These are phyloP conservation scores for Mycena chlorophos DNA, from an alignment of 768 basidiomycete species.

Conservation along the genomic window DNA sequence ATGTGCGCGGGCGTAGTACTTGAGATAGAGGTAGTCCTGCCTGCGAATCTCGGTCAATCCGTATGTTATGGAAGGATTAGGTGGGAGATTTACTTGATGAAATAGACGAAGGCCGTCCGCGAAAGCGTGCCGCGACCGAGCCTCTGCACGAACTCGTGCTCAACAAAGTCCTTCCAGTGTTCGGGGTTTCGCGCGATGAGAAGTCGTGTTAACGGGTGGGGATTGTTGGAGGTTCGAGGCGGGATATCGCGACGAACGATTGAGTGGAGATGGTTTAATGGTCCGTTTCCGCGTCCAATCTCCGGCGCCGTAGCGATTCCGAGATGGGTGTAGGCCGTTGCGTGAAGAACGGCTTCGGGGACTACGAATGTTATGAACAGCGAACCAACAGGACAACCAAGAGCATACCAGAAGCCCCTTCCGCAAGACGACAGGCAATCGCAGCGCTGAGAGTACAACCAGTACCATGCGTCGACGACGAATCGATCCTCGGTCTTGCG, in stretches of 20 bases:
- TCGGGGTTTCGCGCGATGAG: conserved; percentile 58
- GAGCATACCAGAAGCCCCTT: conserved; percentile 44
- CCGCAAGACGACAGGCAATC: conserved; percentile 65
- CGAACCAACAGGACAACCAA: background rate
- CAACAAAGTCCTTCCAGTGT: conserved; percentile 72
- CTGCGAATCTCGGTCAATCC: conserved; percentile 34
- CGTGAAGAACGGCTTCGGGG: conserved; percentile 56
- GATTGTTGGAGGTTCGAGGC: conserved; percentile 51
- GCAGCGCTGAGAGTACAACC: conserved; percentile 91
- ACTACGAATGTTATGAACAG: conserved; percentile 37
- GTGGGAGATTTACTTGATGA: conserved; percentile 65
- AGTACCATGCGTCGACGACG: conserved; percentile 84
- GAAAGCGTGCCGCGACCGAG: conserved; percentile 74
- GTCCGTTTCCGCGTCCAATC: conserved; percentile 78
- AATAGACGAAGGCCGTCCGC: conserved; percentile 70
- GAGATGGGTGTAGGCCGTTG: conserved; percentile 68
- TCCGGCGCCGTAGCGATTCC: conserved; percentile 69
- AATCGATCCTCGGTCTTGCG: conserved; percentile 60
- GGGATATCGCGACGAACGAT: conserved; percentile 50
- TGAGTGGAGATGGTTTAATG: conserved; percentile 82
- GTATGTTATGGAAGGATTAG: background rate
- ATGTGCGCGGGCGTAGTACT: conserved; percentile 84
- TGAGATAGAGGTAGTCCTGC: conserved; percentile 80
- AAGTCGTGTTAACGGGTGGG: conserved; percentile 66
- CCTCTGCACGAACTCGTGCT: conserved; percentile 81